Base-by-base conservation (phyloP, 139 green algal genomes). In the Volvox reticuliferus region DNA sequence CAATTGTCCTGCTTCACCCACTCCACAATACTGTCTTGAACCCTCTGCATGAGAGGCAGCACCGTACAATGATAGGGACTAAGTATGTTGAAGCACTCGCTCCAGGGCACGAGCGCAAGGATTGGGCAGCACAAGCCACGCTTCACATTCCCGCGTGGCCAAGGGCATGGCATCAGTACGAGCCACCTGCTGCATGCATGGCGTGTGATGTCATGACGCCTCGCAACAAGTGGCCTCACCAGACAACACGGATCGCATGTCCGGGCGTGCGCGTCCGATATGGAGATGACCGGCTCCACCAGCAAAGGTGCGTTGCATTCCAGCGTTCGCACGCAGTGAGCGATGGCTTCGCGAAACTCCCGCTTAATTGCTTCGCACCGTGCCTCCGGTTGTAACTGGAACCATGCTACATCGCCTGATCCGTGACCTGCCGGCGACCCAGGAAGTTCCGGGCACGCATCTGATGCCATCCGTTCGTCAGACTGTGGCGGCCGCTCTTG, bases 251-350 rank as follows among this genome's bases (percentile, higher is more conserved):
- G 94, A 50, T 96, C 94, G 33, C 87, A 93, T 32, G 94, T 95
- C 82, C 93, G 77, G 36, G 83, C 85, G 14, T 86, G 81, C 1
- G 79, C 91, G 37, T 94, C 91, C 24, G 65, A 88, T 73, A 97
- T 96, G 79, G 68, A 92, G 63, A 97, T 95, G 19, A 96, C 91
- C 14, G 95, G 95, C 91, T 97, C 95, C 0, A 88, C 55, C 79
- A 95, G 71, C 21, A 91, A 55, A 26, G 94, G 94, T 35, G 88
- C 80, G 9, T 86, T 69, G 44, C 88, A 86, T 68, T 89, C 90
- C 22, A 96, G 73, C 32, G 93, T 94, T 22, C 50, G 73, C 2
- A 73, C 87, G 87, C 94, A 96, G 21, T 94, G 93, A 28, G 91
- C 82, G 13, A 95, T 89, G 2, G 93, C 94, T 79, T 85, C 84